These are phyloP conservation scores for Trichoderma gracile DNA, from an alignment of 2,329 filamentous ascomycete genomes.

Conservation along the genomic window DNA sequence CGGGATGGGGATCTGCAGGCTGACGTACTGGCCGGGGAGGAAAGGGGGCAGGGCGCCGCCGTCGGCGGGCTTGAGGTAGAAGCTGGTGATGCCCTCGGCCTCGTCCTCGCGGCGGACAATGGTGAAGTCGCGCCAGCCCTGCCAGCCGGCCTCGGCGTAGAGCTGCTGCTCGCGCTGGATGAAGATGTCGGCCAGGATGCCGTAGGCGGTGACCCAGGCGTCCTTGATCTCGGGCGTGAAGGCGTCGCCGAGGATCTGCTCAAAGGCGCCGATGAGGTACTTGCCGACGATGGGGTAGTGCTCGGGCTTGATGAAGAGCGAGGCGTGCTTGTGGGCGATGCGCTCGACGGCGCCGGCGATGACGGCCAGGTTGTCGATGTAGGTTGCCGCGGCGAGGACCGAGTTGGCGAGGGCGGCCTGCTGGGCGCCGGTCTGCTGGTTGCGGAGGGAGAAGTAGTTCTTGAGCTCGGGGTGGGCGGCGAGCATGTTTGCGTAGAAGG, in stretches of 20 bases:
- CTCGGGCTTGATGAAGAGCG: conserved; percentile 65
- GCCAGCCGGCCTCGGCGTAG: conserved; percentile 54
- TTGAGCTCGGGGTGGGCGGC: conserved; percentile 62
- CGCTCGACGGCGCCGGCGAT: conserved; percentile 60
- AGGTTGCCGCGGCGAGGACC: conserved; percentile 68
- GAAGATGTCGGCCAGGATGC: conserved; percentile 68
- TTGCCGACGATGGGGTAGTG: conserved; percentile 72
- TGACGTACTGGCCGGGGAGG: conserved; percentile 73
- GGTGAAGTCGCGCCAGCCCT: conserved; percentile 52
- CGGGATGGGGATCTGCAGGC: conserved; percentile 62
- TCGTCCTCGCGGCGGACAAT: conserved; percentile 64
- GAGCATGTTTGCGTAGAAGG: conserved; percentile 72
- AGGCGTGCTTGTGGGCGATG: conserved; percentile 75
- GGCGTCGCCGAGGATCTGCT: conserved; percentile 64
- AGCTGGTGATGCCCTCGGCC: conserved; percentile 62
- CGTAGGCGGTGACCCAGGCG: conserved; percentile 72
- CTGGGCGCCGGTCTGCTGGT: conserved; percentile 68
- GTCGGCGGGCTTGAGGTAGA: conserved; percentile 67
- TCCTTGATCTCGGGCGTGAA: conserved; percentile 66
- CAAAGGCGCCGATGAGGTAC: conserved; percentile 67
- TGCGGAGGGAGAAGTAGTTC: conserved; percentile 69
- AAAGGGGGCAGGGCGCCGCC: conserved; percentile 57
- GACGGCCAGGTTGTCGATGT: conserved; percentile 68
- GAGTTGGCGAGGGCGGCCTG: conserved; percentile 66
- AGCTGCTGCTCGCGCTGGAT: conserved; percentile 63